phyloP scores from a whole-genome alignment of 108 stramenopile species.

The Bacterosira constricta region DNA sequence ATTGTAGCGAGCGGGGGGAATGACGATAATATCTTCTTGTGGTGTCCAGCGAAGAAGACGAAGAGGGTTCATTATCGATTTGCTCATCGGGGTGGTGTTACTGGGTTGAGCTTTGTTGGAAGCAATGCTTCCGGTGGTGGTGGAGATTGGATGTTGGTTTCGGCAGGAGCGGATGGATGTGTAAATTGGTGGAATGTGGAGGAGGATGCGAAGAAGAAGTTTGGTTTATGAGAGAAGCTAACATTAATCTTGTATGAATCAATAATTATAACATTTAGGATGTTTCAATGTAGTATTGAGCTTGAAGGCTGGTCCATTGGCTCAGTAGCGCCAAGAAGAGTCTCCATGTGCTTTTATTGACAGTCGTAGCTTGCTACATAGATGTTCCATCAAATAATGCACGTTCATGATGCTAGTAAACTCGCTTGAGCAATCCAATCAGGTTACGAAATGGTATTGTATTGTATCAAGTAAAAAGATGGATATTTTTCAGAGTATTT shows the following conservation, averaged over 20 bases:
- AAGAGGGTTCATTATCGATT: slow-evolving; percentile 79
- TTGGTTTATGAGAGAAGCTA: slow-evolving; percentile 58
- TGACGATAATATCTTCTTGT: slow-evolving; percentile 83
- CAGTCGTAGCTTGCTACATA: no score
- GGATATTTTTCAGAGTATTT: no score
- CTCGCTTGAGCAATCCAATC: no score
- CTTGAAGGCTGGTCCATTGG: no score
- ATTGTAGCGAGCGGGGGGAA: slow-evolving; percentile 79
- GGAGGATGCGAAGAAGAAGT: slow-evolving; percentile 70
- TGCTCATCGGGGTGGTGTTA: slow-evolving; percentile 85
- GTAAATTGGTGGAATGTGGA: slow-evolving; percentile 85
- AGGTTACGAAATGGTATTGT: no score
- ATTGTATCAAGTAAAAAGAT: no score
- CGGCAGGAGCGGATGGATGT: slow-evolving; percentile 89
- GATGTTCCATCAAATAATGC: no score
- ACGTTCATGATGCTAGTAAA: no score
- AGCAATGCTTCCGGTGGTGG: slow-evolving; percentile 8
- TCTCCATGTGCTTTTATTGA: no score
- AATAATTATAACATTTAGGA: no score
- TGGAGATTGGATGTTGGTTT: slow-evolving; percentile 66
- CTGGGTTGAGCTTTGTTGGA: slow-evolving; percentile 61
- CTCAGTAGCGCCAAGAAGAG: no score
- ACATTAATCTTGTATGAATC: background rate
- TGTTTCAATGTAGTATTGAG: no score
- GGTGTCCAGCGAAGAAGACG: slow-evolving; percentile 75